A percentile compares a stretch with the other conserved stretches of the same genome.
These are phyloP conservation scores for Dipodascopsis uninucleata DNA, from an alignment of 805 yeast genomes.

Conservation along the genomic window DNA sequence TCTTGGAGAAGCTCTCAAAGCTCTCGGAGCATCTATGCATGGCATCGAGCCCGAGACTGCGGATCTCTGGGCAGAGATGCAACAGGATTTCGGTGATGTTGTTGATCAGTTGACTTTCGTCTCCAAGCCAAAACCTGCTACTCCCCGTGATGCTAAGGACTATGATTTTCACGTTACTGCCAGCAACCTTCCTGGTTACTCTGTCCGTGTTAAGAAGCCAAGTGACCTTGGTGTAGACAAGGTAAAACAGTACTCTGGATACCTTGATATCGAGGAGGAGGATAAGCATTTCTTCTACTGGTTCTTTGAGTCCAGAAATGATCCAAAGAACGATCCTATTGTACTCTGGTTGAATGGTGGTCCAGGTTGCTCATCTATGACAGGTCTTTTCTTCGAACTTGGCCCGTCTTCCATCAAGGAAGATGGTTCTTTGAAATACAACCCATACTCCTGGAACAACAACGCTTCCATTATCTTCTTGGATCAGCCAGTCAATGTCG, in stretches of 20 bases:
- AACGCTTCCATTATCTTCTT: conserved; percentile 87
- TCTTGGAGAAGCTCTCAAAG: conserved; percentile 18
- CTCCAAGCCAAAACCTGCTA: conserved; percentile 29
- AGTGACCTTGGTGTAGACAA: conserved; percentile 69
- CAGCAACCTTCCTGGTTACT: conserved; percentile 45
- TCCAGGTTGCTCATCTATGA: conserved; percentile 88
- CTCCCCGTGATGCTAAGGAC: conserved; percentile 31
- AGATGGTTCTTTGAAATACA: conserved; percentile 61
- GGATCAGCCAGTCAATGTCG: conserved; percentile 93
- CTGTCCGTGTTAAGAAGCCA: conserved; percentile 65
- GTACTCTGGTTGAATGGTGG: conserved; percentile 93
- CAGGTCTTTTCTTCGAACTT: conserved; percentile 85
- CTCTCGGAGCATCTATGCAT: conserved; percentile 21
- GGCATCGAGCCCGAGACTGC: conserved; percentile 24
- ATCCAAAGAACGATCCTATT: conserved; percentile 81
- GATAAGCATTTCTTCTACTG: conserved; percentile 92
- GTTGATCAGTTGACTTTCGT: conserved; percentile 23
- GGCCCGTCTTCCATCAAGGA: conserved; percentile 81
- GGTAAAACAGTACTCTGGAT: conserved; percentile 75
- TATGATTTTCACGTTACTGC: conserved; percentile 44
- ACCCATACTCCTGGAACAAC: conserved; percentile 86
- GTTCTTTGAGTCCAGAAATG: conserved; percentile 88
- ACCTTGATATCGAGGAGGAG: conserved; percentile 67
- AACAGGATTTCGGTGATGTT: conserved; percentile 28
- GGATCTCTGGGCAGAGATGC: conserved; percentile 29